Base-by-base conservation (phyloP, 495 filamentous ascomycete genomes). In the Melanomma pulvis-pyrius region DNA sequence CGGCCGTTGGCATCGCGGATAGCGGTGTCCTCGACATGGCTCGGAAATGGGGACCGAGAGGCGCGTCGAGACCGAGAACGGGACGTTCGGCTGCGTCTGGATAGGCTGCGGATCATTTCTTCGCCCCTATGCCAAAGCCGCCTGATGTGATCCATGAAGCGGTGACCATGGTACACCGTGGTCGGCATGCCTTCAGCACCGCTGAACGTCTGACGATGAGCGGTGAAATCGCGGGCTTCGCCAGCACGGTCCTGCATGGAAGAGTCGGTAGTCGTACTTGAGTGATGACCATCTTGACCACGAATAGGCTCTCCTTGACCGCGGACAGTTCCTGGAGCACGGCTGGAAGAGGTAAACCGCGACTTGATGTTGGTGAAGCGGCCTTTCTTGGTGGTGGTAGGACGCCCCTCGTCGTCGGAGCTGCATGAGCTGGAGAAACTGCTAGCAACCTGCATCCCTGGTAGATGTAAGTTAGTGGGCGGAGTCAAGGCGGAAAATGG, bases 361-460 rank as follows among this genome's bases (percentile, higher is more conserved):
- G 46, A 48, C 7, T 24, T n/a, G 46, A 48, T n/a, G 32, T 36
- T n/a, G 34, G 8, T n/a, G 46, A 48, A 48, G 6, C 46, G 6
- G 46, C 46, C n/a, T 24, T 53, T 53, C 50, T 29, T 53, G 12
- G 26, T 17, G 25, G 50, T 19, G 28, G 50, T 11, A 11, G 13
- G 26, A 6, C 21, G 50, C 29, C 28, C 8, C 44, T 61, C 46
- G 46, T 48, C 46, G 58, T 51, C 44, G 12, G 24, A 19, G 26
- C 25, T n/a, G 25, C 24, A 29, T 50, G 36, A 5, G 19, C n/a
- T 76, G 2, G 76, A 79, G 61, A 79, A 80, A 61, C 74, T 75
- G 50, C 75, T 80, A 28, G 68, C 70, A 3, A 71, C 29, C 6
- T 9, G n/a, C 1, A 9, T 17, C 3, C 7, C 48, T 8, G 26